Evolutionary conservation across 805 yeast genomes (phyloP), one percentile per base, ranked within the genome.

Genomic region (Torulaspora quercuum): DNA sequence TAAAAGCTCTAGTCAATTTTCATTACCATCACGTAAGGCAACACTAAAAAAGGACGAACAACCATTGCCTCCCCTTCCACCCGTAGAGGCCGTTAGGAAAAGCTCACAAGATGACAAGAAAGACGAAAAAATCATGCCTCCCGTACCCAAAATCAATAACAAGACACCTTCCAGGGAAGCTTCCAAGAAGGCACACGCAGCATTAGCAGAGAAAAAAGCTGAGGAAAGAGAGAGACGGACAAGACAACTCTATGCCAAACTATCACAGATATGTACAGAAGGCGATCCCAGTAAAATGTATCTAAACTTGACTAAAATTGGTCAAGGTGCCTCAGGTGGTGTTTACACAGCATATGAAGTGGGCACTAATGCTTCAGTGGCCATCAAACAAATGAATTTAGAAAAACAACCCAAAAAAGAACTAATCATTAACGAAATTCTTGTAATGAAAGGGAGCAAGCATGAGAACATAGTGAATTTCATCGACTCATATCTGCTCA

Each of bases 251-350:
- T 73, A 85, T 47, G 74, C 76, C 29, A 82, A 78, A 50, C 68
- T 92, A 33, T 70, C 75, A 38, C 76, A 78, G 25, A 89, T 89
- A 31, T 90, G 96, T 53, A 72, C 87, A 2, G 78, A 76, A 20
- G 92, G 89, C 6, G 94, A 92, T 63, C 98, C 98, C 8, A 75
- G 78, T 20, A 68, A 68, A 36, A 57, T 74, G 32, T 92, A 85
- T 61, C 67, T 70, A 29, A 80, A 78, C 53, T 69, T 90, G 44
- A 72, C 75, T 24, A 89, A 90, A 60, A 82, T 92, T 46, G 99
- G 99, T 1, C 98, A 92, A 65, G 98, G 99, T 55, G 98, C 98
- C 0, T 82, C 94, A 10, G 99, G 98, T 37, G 95, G 95, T 25
- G 99, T 92, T 19, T 92, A 81, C 53, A 86, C 92, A 19, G 97